Conservation (phyloP, 164 flowering plant genomes). For the Liquidambar formosana region DNA sequence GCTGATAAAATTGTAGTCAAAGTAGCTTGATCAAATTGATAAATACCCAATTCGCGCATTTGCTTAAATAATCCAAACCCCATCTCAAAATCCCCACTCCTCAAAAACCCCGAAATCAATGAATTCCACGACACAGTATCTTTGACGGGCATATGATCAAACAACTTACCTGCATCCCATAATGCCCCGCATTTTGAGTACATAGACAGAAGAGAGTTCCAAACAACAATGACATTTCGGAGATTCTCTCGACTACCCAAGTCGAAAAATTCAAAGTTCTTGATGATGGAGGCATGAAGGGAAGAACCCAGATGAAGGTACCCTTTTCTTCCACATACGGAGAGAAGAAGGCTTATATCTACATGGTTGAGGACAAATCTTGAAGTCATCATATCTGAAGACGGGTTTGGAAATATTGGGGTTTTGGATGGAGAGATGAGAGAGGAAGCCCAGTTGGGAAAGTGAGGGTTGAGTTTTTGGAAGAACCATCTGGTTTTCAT, state of each 20-base stretch:
- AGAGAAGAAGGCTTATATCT: conserved; percentile 42
- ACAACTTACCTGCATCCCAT: conserved; percentile 50
- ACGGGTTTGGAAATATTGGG: conserved; percentile 15
- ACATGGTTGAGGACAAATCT: conserved; percentile 25
- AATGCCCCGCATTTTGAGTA: conserved; percentile 54
- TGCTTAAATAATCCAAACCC: conserved; percentile 54
- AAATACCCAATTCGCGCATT: conserved; percentile 35
- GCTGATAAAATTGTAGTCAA: conserved; percentile 66
- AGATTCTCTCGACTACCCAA: neutral
- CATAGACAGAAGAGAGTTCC: conserved; percentile 69
- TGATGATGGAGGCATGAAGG: conserved; percentile 67
- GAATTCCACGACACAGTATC: conserved; percentile 86
- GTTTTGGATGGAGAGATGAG: conserved; percentile 17
- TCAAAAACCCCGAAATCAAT: conserved; percentile 55
- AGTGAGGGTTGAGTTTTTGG: conserved; percentile 25
- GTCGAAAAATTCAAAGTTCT: conserved; percentile 26
- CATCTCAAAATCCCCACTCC: conserved; percentile 27
- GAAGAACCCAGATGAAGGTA: conserved; percentile 56
- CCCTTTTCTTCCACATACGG: conserved; percentile 55
- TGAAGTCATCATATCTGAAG: conserved; percentile 6
- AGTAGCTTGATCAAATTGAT: conserved; percentile 61
- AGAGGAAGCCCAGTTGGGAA: conserved; percentile 25
- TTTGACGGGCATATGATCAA: conserved; percentile 61
- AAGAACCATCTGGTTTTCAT: conserved; percentile 58
- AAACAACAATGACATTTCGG: conserved; percentile 37